Evolutionary conservation across 371 early-diverging fungal genomes (phyloP), one percentile per base, ranked within the genome.

Genomic region (Saksenaea vasiformis): DNA sequence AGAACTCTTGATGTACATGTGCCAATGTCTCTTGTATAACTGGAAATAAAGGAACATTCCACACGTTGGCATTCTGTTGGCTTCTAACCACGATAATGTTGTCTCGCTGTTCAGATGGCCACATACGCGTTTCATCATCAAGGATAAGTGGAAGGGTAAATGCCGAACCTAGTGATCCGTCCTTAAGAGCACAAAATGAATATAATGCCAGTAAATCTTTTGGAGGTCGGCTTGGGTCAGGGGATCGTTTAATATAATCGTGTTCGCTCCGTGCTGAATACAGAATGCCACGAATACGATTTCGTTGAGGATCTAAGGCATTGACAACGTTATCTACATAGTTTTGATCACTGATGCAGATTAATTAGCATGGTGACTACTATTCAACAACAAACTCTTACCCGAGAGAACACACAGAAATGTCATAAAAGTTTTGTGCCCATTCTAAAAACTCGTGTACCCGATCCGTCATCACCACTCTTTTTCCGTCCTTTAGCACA

Each of bases 241-340:
- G 60, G 0, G 71, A 83, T 56, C 67, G 67, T 62, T 73, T 83
- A 69, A 85, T 80, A 58, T 86, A 84, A 27, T 90, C 83, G 63
- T 87, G 89, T 68, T 93, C 93, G 24, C 74, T 81, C 14, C 93
- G 76, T 0, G 93, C 93, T n/a, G 89, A 89, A 68, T 93, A 90
- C 5, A 76, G 66, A 38, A 84, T 76, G 22, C 91, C 91, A 44
- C 85, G 78, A 56, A 92, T 88, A 26, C 85, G 64, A 1, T 74
- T 79, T 24, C 84, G 78, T 39, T 74, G 69, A 19, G 90, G 90
- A 64, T 93, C 90, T 34, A 93, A 69, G 5, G 87, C 88, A n/a
- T 72, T 70, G 2, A 87, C 83, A 1, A 93, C 91, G 67, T 82
- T 85, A 36, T 88, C 86, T 14, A 93, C 91, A 74, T 93, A 93